phyloP scores from a whole-genome alignment of 306 rosid species.

The Clitoria ternatea region DNA sequence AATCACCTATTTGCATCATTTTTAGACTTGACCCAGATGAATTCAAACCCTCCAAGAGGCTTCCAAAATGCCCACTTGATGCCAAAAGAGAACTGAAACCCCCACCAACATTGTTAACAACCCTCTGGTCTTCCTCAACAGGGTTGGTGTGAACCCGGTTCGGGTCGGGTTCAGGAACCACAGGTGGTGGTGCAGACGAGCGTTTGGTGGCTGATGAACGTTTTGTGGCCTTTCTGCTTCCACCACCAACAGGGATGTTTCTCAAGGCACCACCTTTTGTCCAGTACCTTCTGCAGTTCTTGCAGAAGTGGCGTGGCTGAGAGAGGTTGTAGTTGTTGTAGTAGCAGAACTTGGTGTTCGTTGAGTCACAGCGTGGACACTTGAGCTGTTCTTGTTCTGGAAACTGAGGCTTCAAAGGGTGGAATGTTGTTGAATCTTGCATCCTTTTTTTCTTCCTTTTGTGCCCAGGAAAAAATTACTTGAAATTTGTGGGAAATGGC shows the following conservation, averaged over 20 bases:
- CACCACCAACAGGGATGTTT: conserved; percentile 89
- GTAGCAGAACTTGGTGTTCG: conserved; percentile 90
- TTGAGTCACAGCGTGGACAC: conserved; percentile 83
- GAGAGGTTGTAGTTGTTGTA: conserved; percentile 95
- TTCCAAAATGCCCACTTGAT: conserved; percentile 57
- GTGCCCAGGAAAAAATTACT: no score
- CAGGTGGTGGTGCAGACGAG: conserved; percentile 22
- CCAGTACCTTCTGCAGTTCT: conserved; percentile 88
- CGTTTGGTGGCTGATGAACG: conserved; percentile 43
- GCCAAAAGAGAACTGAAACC: conserved; percentile 72
- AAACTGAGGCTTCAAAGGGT: conserved; percentile 52
- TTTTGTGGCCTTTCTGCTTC: conserved; percentile 65
- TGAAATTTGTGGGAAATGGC: background rate
- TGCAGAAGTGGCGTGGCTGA: conserved; percentile 91
- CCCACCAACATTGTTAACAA: conserved; percentile 43
- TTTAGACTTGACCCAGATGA: conserved; percentile 49
- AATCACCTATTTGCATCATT: conserved; percentile 47
- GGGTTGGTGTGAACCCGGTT: conserved; percentile 2
- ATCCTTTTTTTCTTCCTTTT: no score
- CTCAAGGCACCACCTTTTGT: conserved; percentile 88
- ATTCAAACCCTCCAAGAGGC: conserved; percentile 53
- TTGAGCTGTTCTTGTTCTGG: conserved; percentile 83
- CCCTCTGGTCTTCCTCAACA: conserved; percentile 32
- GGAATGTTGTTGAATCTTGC: conserved; percentile 64
- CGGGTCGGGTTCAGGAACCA: background rate